These are phyloP conservation scores for Bipolaris cookei DNA, from an alignment of 2,329 filamentous ascomycete species.

Conservation along the genomic window DNA sequence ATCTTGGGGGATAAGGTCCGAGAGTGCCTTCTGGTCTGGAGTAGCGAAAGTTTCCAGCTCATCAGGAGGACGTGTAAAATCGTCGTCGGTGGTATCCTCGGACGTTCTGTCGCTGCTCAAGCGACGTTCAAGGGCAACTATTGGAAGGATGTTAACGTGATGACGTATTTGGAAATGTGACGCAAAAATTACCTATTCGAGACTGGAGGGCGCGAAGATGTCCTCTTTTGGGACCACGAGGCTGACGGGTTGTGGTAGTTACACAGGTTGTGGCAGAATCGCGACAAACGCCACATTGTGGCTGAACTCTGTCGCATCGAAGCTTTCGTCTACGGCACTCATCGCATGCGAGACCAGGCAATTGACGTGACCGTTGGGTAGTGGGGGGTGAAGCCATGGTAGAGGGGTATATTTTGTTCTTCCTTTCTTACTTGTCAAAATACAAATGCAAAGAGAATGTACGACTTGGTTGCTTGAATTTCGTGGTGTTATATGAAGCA, in stretches of 20 bases:
- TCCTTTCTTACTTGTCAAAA: not conserved
- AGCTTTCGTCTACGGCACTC: constrained; percentile 3
- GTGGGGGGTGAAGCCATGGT: not conserved
- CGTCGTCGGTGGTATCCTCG: not conserved
- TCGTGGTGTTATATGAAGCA: not conserved
- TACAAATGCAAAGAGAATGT: too few species aligned
- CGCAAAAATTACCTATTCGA: not conserved
- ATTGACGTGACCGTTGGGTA: not conserved
- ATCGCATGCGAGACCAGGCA: not conserved
- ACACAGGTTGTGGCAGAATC: not conserved
- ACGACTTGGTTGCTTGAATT: not conserved
- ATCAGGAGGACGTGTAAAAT: not conserved
- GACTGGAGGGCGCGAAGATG: not conserved
- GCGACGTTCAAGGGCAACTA: not conserved
- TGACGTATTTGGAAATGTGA: not conserved
- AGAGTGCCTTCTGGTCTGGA: not conserved
- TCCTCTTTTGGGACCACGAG: not conserved
- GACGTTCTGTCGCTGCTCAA: not conserved
- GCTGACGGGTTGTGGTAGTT: not conserved
- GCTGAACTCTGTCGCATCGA: constrained; percentile 3
- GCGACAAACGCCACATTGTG: not conserved
- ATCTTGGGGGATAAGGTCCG: not conserved
- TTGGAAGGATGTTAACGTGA: not conserved
- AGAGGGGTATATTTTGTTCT: not conserved
- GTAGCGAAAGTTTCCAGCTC: not conserved